Percentiles rank a stretch among this genome's conserved stretches.
These are phyloP conservation scores for Ophiostoma triangulosporum DNA, from an alignment of 2,329 filamentous ascomycete genomes.

Conservation along the genomic window DNA sequence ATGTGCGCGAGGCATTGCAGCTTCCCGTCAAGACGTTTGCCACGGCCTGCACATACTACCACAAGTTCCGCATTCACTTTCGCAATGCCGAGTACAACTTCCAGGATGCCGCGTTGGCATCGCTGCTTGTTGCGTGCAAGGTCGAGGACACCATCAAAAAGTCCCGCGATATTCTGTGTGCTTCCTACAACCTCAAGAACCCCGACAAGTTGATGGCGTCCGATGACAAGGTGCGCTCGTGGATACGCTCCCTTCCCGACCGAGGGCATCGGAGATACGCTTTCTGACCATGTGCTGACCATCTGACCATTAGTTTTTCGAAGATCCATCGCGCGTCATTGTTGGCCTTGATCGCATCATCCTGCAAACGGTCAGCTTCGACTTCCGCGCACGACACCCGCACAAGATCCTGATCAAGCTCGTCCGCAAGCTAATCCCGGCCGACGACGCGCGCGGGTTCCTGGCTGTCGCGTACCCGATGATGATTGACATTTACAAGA, in stretches of 20 bases:
- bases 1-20: slow-evolving; percentile 62
- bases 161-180: slow-evolving; percentile 81
- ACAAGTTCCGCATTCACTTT: slow-evolving; percentile 80
- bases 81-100: slow-evolving; percentile 77
- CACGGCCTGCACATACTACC: slow-evolving; percentile 83
- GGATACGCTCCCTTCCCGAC: too few species aligned
- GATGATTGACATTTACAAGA: slow-evolving; percentile 81
- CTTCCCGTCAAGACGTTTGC: slow-evolving; percentile 88
- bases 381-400: slow-evolving; percentile 81
- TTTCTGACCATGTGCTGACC: neutral
- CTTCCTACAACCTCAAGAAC: slow-evolving; percentile 72
- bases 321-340: slow-evolving; percentile 63
- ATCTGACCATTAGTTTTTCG: slow-evolving; percentile 45
- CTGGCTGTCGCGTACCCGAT: slow-evolving; percentile 64
- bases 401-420: slow-evolving; percentile 78
- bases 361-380: slow-evolving; percentile 83
- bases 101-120: slow-evolving; percentile 74
- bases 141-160: slow-evolving; percentile 98
- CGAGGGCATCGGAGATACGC: too few species aligned
- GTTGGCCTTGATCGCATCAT: slow-evolving; percentile 86
- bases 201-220: slow-evolving; percentile 54
- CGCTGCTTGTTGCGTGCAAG: slow-evolving; percentile 88
- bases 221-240: slow-evolving; percentile 60
- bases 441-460: slow-evolving; percentile 40
- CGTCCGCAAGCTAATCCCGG: slow-evolving; percentile 40